phyloP scores from a whole-genome alignment of 2,329 filamentous ascomycete genomes.

The Lanzia echinophila region DNA sequence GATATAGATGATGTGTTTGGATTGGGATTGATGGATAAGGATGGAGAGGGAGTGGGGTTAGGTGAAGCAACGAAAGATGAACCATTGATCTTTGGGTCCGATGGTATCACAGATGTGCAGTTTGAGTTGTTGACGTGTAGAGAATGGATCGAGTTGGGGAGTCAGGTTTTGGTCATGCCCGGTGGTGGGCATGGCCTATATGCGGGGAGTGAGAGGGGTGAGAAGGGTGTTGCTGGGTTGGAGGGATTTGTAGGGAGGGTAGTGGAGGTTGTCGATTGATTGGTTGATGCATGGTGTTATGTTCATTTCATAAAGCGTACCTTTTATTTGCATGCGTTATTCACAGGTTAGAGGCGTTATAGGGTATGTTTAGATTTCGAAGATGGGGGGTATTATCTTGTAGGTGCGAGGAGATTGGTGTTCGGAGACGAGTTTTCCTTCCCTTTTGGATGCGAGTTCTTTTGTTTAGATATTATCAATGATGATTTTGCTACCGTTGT shows the following conservation, averaged over 20 bases:
- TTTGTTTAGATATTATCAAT: too few relatives aligned
- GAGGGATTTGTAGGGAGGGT: constrained; percentile 68
- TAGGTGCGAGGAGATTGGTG: too few relatives aligned
- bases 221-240: constrained; percentile 51
- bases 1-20: constrained; percentile 47
- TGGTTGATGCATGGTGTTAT: background rate
- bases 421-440: too few relatives aligned
- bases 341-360: too few relatives aligned
- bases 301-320: background rate
- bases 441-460: too few relatives aligned
- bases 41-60: constrained; percentile 39
- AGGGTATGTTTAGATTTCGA: too few relatives aligned
- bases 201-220: constrained; percentile 47
- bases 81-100: constrained; percentile 33
- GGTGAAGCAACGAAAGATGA: constrained; percentile 25
- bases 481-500: too few relatives aligned
- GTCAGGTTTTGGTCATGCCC: constrained; percentile 64
- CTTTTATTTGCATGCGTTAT: background rate
- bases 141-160: constrained; percentile 69
- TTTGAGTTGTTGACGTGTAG: constrained; percentile 62
- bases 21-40: constrained; percentile 40
- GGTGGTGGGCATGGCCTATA: constrained; percentile 56
- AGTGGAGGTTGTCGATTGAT: constrained; percentile 51
- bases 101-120: constrained; percentile 44
- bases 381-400: too few relatives aligned